These are phyloP conservation scores for Seiridium unicorne DNA, from an alignment of 2,329 filamentous ascomycete genomes.

Conservation along the genomic window DNA sequence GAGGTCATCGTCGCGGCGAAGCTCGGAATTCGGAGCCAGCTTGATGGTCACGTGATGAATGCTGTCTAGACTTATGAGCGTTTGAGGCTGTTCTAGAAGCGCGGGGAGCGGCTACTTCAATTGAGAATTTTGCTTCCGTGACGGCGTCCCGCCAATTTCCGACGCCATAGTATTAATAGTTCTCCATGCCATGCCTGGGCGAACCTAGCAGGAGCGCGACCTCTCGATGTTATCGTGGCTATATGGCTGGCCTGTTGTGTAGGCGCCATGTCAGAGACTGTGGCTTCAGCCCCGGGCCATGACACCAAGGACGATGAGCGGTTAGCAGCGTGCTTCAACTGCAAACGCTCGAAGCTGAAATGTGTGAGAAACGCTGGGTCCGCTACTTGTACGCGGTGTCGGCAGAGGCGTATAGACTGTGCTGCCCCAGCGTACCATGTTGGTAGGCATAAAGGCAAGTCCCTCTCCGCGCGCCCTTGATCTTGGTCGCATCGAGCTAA, in stretches of 20 bases:
- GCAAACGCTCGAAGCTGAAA: constrained; percentile 32
- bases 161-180: neutral
- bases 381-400: constrained; percentile 27
- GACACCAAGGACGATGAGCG: constrained; percentile 11
- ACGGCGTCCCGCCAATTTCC: neutral
- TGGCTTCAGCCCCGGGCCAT: constrained; percentile 7
- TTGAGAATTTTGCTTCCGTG: neutral
- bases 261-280: constrained; percentile 9
- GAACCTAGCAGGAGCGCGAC: neutral
- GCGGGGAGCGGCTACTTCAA: neutral
- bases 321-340: constrained; percentile 23
- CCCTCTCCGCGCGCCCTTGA: neutral
- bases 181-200: neutral
- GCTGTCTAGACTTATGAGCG: neutral
- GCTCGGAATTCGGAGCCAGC: constrained; percentile 34
- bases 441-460: constrained; percentile 61
- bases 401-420: constrained; percentile 48
- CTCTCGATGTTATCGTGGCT: neutral
- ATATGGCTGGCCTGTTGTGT: constrained; percentile 1
- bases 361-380: constrained; percentile 26
- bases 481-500: neutral
- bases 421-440: constrained; percentile 71
- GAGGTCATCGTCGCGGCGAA: neutral
- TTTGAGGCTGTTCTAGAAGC: neutral
- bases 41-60: neutral